Percentiles rank a stretch among this genome's conserved stretches.
Conservation (phyloP, 2,329 filamentous ascomycete genomes). For the Fusarium neocosmosporiellum region DNA sequence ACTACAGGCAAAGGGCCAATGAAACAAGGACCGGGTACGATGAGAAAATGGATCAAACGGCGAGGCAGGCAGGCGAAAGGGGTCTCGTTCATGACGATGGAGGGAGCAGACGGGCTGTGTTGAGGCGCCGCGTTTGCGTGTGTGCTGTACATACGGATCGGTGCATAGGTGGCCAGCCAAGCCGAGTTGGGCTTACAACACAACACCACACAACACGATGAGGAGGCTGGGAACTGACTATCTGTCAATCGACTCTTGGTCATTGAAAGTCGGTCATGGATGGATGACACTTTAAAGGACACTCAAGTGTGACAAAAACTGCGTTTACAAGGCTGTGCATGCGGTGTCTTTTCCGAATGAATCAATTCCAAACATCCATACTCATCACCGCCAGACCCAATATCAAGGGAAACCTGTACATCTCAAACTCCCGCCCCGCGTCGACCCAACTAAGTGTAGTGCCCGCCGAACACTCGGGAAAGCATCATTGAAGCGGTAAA, state of each 20-base stretch:
- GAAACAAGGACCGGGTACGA: constrained; percentile 35
- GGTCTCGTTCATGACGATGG: constrained; percentile 5
- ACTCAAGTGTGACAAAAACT: neutral
- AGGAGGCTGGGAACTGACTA: constrained; percentile 1
- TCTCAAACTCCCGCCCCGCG: constrained; percentile 21
- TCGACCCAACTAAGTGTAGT: constrained; percentile 38
- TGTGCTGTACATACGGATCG: neutral
- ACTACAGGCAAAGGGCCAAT: constrained; percentile 30
- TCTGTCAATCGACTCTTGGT: constrained; percentile 4
- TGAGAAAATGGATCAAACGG: constrained; percentile 26
- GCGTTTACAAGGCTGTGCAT: neutral
- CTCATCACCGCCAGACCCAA: constrained; percentile 2
- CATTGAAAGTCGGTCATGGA: neutral
- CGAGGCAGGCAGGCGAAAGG: constrained; percentile 13
- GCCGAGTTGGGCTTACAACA: neutral
- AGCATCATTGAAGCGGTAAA: constrained; percentile 11
- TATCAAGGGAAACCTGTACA: neutral
- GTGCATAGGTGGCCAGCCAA: constrained; percentile 1
- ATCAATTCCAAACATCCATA: constrained; percentile 11
- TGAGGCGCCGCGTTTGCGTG: neutral
- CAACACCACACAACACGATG: neutral
- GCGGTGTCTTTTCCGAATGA: neutral
- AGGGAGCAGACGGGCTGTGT: constrained; percentile 3
- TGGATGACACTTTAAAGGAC: neutral
- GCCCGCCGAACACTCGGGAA: constrained; percentile 31